phyloP scores from a whole-genome alignment of 2,329 filamentous ascomycete genomes.

The Neoascochyta sp. region DNA sequence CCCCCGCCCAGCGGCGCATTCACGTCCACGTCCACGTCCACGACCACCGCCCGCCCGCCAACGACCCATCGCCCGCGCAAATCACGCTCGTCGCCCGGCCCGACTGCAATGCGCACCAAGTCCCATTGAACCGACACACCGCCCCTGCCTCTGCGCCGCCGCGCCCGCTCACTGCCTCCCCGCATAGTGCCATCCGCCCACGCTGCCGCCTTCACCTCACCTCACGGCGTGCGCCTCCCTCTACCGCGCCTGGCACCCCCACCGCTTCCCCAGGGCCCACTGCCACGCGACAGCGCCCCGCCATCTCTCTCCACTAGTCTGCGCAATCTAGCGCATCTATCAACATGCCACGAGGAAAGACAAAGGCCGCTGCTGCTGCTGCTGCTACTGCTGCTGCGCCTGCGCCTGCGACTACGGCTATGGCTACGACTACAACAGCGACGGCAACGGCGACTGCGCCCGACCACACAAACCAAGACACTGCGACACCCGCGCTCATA shows the following conservation, averaged over 20 bases:
- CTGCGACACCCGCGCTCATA: conserved; percentile 46
- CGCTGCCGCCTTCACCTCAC: conserved; percentile 8
- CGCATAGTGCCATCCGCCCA: conserved; percentile 8
- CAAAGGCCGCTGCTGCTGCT: not conserved
- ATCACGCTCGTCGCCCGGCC: too few relatives aligned
- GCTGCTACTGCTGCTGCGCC: conserved; percentile 1
- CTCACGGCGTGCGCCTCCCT: too few relatives aligned
- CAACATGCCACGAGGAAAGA: too few relatives aligned
- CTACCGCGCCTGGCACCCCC: too few relatives aligned
- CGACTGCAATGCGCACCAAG: conserved; percentile 8
- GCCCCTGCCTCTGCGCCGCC: conserved; percentile 9
- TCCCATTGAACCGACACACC: conserved; percentile 7
- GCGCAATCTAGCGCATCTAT: not conserved
- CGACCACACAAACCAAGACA: conserved; percentile 29
- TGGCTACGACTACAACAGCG: too few relatives aligned
- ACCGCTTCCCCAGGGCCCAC: too few relatives aligned
- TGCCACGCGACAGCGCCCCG: conserved; percentile 2
- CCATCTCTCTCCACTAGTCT: too few relatives aligned
- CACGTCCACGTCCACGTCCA: too few relatives aligned
- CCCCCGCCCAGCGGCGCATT: conserved; percentile 9
- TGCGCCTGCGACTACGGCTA: conserved; percentile 1
- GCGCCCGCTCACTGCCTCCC: conserved; percentile 5
- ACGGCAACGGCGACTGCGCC: conserved; percentile 15
- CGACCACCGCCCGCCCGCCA: conserved; percentile 5
- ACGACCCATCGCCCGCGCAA: too few relatives aligned